Conservation (phyloP, 2,329 filamentous ascomycete species). For the Tolypocladium inflatum region DNA sequence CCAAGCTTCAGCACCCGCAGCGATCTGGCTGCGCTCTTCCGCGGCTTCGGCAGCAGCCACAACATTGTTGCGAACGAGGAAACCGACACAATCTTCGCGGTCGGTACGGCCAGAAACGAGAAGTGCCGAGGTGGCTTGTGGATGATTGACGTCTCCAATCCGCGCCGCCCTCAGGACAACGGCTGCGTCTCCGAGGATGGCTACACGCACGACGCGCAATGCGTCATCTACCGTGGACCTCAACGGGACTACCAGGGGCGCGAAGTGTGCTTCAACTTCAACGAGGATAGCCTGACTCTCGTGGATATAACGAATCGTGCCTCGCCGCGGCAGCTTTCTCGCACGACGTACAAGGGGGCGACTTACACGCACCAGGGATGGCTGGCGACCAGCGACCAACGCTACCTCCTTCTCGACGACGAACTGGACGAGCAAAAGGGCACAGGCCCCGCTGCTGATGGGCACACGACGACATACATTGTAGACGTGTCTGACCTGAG, state of each 20-base stretch:
- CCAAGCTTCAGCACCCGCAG: conserved; percentile 20
- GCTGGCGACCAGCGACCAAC: conserved; percentile 32
- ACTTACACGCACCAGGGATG: conserved; percentile 47
- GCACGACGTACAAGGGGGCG: conserved; percentile 42
- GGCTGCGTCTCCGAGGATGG: conserved; percentile 39
- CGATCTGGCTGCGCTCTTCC: conserved; percentile 26
- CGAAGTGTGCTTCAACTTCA: conserved; percentile 11
- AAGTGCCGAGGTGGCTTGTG: conserved; percentile 39
- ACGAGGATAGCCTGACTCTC: conserved; percentile 17
- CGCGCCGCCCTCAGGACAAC: conserved; percentile 37
- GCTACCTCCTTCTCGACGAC: conserved; percentile 36
- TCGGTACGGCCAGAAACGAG: conserved; percentile 27
- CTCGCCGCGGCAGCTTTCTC: conserved; percentile 34
- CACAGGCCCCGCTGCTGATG: conserved; percentile 24
- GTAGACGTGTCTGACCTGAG: conserved; percentile 31
- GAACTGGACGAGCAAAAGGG: conserved; percentile 37
- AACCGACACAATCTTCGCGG: conserved; percentile 32
- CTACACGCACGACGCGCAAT: conserved; percentile 44
- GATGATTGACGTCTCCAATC: conserved; percentile 45
- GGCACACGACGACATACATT: conserved; percentile 34
- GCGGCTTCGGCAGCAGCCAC: conserved; percentile 32
- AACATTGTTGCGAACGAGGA: conserved; percentile 43
- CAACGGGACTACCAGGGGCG: conserved; percentile 32
- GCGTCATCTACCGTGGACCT: conserved; percentile 40
- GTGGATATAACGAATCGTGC: conserved; percentile 41